These are phyloP conservation scores for Phytopythium cucurbitacearum DNA, from an alignment of 352 stramenopile species.

Conservation along the genomic window DNA sequence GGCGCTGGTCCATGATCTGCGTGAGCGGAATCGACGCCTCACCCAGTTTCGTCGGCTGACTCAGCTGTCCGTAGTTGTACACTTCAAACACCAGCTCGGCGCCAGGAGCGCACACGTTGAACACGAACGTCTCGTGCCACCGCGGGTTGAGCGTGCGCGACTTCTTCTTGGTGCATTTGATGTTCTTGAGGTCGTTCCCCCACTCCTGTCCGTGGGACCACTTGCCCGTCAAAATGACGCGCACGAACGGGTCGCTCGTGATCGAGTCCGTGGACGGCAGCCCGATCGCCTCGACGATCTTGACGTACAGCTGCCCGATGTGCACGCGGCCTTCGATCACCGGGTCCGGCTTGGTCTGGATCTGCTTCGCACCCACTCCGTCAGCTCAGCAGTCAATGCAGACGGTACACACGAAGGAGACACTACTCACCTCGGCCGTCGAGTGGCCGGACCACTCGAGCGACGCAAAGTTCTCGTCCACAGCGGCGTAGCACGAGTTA, in stretches of 20 bases:
- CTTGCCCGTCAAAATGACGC: conserved; percentile 79
- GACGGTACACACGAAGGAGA: neutral
- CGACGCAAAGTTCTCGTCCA: conserved; percentile 83
- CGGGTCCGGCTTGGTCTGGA: conserved; percentile 64
- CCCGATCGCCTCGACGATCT: conserved; percentile 82
- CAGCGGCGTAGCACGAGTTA: conserved; percentile 79
- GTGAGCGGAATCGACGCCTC: conserved; percentile 68
- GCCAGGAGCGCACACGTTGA: conserved; percentile 83
- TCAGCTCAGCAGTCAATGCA: neutral
- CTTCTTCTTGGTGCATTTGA: conserved; percentile 86
- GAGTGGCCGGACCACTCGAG: conserved; percentile 82
- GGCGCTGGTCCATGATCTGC: conserved; percentile 81
- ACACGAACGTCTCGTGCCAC: conserved; percentile 87
- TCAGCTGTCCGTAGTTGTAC: conserved; percentile 83
- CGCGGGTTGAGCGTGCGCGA: conserved; percentile 81
- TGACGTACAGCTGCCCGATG: conserved; percentile 84
- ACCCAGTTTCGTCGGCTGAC: conserved; percentile 79
- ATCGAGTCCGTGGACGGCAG: conserved; percentile 85
- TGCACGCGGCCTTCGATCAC: conserved; percentile 81
- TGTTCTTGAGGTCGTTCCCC: conserved; percentile 74
- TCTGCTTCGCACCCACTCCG: conserved; percentile 17
- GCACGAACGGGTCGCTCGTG: conserved; percentile 83
- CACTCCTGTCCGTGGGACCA: conserved; percentile 85
- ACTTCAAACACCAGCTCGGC: conserved; percentile 79
- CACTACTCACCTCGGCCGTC: conserved; percentile 40